A percentile compares a stretch with the other conserved stretches of the same genome.
Conservation (phyloP, 441 rosid species). For the Bruguiera hainesii region DNA sequence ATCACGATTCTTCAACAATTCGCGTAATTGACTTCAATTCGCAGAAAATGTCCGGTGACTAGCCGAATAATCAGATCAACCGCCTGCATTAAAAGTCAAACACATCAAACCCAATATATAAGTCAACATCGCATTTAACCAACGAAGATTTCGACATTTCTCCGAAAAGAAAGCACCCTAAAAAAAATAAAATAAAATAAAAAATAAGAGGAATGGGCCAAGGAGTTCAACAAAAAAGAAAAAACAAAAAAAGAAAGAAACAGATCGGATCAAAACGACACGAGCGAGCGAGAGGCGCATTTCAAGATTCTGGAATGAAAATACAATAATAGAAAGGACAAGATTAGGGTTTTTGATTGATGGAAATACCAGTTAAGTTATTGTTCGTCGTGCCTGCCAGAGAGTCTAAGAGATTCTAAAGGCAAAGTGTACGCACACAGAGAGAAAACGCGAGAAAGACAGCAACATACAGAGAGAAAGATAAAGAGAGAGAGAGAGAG, state of each 20-base stretch:
- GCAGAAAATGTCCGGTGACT: slow-evolving; percentile 24
- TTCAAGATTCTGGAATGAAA: background rate
- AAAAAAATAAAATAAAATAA: too few relatives aligned
- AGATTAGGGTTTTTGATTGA: too few relatives aligned
- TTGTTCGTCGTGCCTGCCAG: slow-evolving; percentile 4
- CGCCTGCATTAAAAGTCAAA: slow-evolving; percentile 23
- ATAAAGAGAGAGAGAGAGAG: slow-evolving; percentile 8
- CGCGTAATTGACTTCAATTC: slow-evolving; percentile 16
- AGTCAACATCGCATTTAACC: slow-evolving; percentile 12
- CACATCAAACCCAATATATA: slow-evolving; percentile 15
- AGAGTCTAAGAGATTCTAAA: slow-evolving; percentile 11
- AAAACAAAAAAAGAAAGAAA: slow-evolving; percentile 22
- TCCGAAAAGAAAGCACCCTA: background rate
- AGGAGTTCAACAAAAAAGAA: background rate
- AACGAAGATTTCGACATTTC: slow-evolving; percentile 8
- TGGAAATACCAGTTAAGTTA: slow-evolving; percentile 24
- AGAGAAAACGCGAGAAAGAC: slow-evolving; percentile 3
- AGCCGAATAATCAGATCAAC: slow-evolving; percentile 26
- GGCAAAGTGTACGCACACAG: too few relatives aligned
- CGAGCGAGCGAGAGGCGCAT: too few relatives aligned
- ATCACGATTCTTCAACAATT: slow-evolving; percentile 15
- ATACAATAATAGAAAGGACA: background rate
- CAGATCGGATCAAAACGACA: slow-evolving; percentile 21
- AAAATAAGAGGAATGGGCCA: too few relatives aligned
- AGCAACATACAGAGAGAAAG: background rate